A percentile compares a stretch with the other conserved stretches of the same genome.
Conservation (phyloP, 2,329 filamentous ascomycete species). For the Alternaria postmessia region DNA sequence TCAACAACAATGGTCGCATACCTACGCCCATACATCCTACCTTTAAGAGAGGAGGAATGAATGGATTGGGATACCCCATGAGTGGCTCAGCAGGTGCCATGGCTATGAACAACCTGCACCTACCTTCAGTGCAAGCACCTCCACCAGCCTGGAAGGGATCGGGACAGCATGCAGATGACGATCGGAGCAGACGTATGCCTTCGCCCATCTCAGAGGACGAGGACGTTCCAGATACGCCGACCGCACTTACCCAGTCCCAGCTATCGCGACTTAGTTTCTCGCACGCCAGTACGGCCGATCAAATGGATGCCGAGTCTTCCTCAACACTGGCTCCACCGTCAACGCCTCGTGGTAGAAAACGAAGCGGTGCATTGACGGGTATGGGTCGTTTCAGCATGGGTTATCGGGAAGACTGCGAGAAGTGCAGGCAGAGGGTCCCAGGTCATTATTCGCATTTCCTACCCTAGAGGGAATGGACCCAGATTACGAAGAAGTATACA, state of each 20-base stretch:
- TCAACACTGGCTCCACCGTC: conserved; percentile 24
- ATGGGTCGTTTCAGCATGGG: conserved; percentile 58
- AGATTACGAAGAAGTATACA: background rate
- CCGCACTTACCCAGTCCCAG: conserved; percentile 48
- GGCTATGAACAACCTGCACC: conserved; percentile 21
- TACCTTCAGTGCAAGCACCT: conserved; percentile 27
- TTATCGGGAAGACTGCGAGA: conserved; percentile 60
- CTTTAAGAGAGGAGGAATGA: conserved; percentile 43
- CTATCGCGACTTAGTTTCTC: conserved; percentile 50
- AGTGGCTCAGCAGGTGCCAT: conserved; percentile 40
- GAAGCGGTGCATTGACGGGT: conserved; percentile 50
- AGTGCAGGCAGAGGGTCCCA: conserved; percentile 57
- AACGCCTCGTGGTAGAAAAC: conserved; percentile 46
- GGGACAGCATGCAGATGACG: conserved; percentile 28
- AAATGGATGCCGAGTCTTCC: conserved; percentile 40
- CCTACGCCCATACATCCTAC: conserved; percentile 52
- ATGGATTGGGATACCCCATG: conserved; percentile 38
- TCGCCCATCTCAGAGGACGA: conserved; percentile 54
- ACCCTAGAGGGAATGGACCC: conserved; percentile 14
- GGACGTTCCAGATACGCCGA: conserved; percentile 48
- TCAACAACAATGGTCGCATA: conserved; percentile 41
- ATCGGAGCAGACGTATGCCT: conserved; percentile 48
- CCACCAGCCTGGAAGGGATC: conserved; percentile 31
- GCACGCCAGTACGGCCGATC: conserved; percentile 31
- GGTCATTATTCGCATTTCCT: conserved; percentile 61